Conservation (phyloP, 2,329 filamentous ascomycete species). For the Seiridium cupressi region DNA sequence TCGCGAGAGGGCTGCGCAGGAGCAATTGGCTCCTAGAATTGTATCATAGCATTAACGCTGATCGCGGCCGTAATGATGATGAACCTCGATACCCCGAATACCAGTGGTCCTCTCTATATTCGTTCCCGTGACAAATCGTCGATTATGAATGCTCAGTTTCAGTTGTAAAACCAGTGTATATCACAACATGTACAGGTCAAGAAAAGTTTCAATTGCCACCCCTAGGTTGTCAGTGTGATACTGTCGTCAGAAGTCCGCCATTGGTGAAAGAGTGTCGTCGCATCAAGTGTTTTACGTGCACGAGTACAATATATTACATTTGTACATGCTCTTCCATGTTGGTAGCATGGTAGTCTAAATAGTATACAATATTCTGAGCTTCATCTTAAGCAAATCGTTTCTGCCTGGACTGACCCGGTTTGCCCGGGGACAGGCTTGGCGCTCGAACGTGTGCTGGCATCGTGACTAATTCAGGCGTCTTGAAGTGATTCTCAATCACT, state of each 20-base stretch:
- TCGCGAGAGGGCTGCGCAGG: background rate
- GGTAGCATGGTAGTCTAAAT: background rate
- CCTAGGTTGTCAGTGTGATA: too few relatives aligned
- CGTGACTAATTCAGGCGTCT: background rate
- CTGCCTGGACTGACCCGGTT: background rate
- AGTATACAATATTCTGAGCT: background rate
- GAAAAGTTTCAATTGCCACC: too few relatives aligned
- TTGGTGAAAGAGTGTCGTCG: too few relatives aligned
- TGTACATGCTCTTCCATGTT: conserved; percentile 2
- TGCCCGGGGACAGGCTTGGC: background rate
- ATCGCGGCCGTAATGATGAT: conserved; percentile 19
- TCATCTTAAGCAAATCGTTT: background rate
- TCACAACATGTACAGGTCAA: too few relatives aligned
- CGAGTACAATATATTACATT: conserved; percentile 9
- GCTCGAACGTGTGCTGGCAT: background rate
- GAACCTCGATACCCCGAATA: conserved; percentile 22
- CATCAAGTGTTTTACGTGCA: too few relatives aligned
- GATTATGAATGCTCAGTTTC: too few relatives aligned
- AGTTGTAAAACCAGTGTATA: too few relatives aligned
- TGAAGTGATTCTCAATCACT: conserved; percentile 41
- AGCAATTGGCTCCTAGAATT: background rate
- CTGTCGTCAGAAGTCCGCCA: too few relatives aligned
- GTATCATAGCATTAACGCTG: conserved; percentile 7
- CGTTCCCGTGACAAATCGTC: background rate
- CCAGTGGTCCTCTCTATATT: background rate